A percentile compares a stretch with the other conserved stretches of the same genome.
These are phyloP conservation scores for Lactifluus subvellereus DNA, from an alignment of 768 basidiomycete genomes.

Conservation along the genomic window DNA sequence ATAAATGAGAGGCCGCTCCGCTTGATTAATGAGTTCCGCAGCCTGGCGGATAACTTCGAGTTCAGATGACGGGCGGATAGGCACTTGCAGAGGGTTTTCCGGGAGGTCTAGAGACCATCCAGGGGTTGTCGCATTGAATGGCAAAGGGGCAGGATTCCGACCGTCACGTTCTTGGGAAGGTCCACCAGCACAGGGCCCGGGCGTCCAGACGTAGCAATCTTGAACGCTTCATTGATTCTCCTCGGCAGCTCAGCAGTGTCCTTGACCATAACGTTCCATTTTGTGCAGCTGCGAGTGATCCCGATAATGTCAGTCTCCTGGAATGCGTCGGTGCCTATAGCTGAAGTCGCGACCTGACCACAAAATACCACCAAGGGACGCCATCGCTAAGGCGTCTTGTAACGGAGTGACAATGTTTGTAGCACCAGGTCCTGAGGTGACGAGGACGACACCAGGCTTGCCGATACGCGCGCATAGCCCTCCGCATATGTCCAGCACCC, in stretches of 20 bases:
- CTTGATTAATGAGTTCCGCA: constrained; percentile 85
- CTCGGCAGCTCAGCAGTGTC: constrained; percentile 91
- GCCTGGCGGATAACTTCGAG: constrained; percentile 68
- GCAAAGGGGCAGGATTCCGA: constrained; percentile 80
- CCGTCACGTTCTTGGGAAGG: constrained; percentile 99
- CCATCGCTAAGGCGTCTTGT: constrained; percentile 98
- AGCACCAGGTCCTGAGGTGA: constrained; percentile 96
- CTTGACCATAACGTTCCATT: constrained; percentile 99
- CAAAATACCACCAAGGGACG: constrained; percentile 91
- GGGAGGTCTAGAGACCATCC: constrained; percentile 69
- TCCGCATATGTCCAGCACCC: constrained; percentile 98
- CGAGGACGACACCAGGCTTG: constrained; percentile 95
- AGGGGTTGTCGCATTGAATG: constrained; percentile 81
- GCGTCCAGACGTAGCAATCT: constrained; percentile 94
- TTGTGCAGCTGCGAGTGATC: constrained; percentile 95
- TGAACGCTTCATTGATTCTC: constrained; percentile 98
- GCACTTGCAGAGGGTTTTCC: constrained; percentile 54
- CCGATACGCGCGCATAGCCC: constrained; percentile 98
- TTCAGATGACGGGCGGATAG: constrained; percentile 42
- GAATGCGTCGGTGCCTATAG: constrained; percentile 98
- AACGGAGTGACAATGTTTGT: constrained; percentile 97
- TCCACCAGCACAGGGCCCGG: constrained; percentile 98
- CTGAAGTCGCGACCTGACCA: constrained; percentile 98
- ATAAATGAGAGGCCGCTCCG: constrained; percentile 88
- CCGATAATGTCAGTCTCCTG: constrained; percentile 98